A percentile compares a stretch with the other conserved stretches of the same genome.
Evolutionary conservation across 202 grass and related monocot genomes (phyloP).

Genomic region (Zoysia matrella): DNA sequence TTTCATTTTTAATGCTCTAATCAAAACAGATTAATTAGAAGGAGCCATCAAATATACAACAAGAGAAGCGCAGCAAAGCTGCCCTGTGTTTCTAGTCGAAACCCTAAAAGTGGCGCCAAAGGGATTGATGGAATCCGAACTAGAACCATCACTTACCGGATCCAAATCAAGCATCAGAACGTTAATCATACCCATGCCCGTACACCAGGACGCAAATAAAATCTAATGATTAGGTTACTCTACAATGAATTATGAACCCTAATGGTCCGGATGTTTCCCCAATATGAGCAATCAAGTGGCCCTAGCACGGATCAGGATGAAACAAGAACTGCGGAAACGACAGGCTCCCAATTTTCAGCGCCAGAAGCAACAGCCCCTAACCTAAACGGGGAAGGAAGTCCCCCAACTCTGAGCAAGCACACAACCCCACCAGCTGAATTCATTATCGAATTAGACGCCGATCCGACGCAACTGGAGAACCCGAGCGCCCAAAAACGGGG

Average conservation of each 20-base stretch:
- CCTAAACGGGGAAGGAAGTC: background rate
- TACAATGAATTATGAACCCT: background rate
- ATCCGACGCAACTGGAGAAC: background rate
- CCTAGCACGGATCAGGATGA: conserved; percentile 19
- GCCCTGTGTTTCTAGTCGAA: too few species aligned
- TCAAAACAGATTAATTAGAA: too few species aligned
- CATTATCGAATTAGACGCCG: background rate
- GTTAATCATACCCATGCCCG: background rate
- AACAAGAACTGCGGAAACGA: background rate
- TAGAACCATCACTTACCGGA: background rate
- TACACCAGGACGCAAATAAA: background rate
- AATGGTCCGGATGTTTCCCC: background rate
- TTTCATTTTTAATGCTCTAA: too few species aligned
- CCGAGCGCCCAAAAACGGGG: background rate
- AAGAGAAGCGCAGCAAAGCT: too few species aligned
- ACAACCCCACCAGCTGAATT: background rate
- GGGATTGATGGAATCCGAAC: background rate
- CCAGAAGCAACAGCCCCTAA: conserved; percentile 18
- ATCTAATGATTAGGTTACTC: background rate
- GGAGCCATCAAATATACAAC: too few species aligned
- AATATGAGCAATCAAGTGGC: conserved; percentile 7
- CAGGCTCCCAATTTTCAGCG: conserved; percentile 5
- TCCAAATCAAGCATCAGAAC: conserved; percentile 13
- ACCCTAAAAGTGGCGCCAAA: background rate
- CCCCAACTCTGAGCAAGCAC: conserved; percentile 12